Conservation (phyloP, 1,139 yeast genomes). For the Yamadazyma sp. region DNA sequence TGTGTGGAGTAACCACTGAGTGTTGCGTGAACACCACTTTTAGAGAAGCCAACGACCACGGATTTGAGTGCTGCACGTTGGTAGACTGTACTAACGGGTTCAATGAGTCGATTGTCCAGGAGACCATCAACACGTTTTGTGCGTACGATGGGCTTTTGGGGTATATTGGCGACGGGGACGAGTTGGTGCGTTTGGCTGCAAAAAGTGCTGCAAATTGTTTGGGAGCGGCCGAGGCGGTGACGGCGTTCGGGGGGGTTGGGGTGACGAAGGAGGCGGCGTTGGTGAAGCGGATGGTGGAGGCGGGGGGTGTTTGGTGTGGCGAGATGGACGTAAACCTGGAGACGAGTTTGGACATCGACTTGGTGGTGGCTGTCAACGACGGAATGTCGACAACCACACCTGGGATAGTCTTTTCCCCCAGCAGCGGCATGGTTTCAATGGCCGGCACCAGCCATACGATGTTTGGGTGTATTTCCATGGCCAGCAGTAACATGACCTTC, state of each 20-base stretch:
- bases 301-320: constrained; percentile 7
- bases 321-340: too few relatives aligned
- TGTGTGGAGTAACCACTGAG: constrained; percentile 17
- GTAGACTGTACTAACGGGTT: constrained; percentile 16
- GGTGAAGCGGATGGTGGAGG: constrained; percentile 5
- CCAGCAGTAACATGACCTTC: background rate
- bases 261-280: constrained; percentile 3
- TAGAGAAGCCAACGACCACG: constrained; percentile 17
- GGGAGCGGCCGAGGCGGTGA: background rate
- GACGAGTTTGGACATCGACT: constrained; percentile 2
- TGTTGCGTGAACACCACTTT: constrained; percentile 17
- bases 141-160: constrained; percentile 17
- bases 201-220: background rate
- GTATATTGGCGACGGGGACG: constrained; percentile 10
- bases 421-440: constrained; percentile 12
- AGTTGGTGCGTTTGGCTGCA: constrained; percentile 11
- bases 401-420: constrained; percentile 7
- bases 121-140: constrained; percentile 14
- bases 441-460: constrained; percentile 8
- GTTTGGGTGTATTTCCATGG: constrained; percentile 9
- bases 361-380: constrained; percentile 7
- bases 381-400: constrained; percentile 1
- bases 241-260: background rate
- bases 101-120: constrained; percentile 11
- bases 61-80: constrained; percentile 15